phyloP scores from a whole-genome alignment of 1,139 yeast genomes.

The Sugiyamaella sp. region DNA sequence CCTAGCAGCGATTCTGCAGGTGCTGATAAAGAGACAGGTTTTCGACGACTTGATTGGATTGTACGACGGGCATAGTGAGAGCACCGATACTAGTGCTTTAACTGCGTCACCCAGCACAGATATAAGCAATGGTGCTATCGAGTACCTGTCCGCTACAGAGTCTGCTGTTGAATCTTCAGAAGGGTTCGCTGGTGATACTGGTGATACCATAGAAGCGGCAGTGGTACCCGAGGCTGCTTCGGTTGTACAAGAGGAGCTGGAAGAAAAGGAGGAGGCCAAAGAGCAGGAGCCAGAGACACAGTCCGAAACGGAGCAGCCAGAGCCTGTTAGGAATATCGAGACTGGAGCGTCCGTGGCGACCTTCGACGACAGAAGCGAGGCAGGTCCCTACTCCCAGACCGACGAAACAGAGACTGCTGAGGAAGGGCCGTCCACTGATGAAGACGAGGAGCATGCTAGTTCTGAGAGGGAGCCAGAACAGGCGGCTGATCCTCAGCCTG shows the following conservation, averaged over 20 bases:
- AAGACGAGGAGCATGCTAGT: neutral
- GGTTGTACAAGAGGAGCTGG: too few relatives aligned
- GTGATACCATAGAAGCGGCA: too few relatives aligned
- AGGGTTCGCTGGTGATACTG: too few relatives aligned
- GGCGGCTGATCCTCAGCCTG: neutral
- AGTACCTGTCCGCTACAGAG: too few relatives aligned
- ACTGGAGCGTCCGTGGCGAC: too few relatives aligned
- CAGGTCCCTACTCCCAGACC: neutral
- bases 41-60: constrained; percentile 18
- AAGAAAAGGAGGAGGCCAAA: too few relatives aligned
- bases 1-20: constrained; percentile 18
- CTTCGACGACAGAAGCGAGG: too few relatives aligned
- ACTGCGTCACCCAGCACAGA: neutral
- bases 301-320: too few relatives aligned
- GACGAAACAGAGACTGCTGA: neutral
- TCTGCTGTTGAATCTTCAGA: too few relatives aligned
- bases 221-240: too few relatives aligned
- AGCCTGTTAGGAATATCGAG: too few relatives aligned
- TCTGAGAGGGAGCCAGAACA: neutral
- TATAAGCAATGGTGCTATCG: neutral
- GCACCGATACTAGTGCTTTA: neutral
- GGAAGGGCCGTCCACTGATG: neutral
- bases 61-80: neutral
- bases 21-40: constrained; percentile 21
- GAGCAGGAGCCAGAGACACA: too few relatives aligned